Evolutionary conservation across 202 grass and related monocot species (phyloP), one percentile per base, ranked within the genome.

Genomic region (Dendrocalamus latiflorus): DNA sequence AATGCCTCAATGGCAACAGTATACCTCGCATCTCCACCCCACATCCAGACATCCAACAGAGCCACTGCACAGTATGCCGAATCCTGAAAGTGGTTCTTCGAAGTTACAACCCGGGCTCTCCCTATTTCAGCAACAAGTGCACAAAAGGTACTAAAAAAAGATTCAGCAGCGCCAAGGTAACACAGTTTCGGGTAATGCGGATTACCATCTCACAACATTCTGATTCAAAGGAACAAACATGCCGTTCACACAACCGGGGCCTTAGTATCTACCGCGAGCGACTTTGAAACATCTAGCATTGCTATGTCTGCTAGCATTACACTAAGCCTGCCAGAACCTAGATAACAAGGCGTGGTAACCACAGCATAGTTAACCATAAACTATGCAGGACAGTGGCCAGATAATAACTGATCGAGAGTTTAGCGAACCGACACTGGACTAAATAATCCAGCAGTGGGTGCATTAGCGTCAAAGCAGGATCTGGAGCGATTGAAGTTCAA

Each of bases 301-400:
- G 62, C 34, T 63, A 55, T 48, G 68, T 71, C 8, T 17, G 43
- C 59, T 79, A 83, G 44, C 54, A 75, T 48, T 56, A 66, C 61
- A 16, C 12, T n/a, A 66, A 11, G 73, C 60, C n/a, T 39, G 26
- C 20, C 39, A 64, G 2, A 62, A 43, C 22, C 71, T 75, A 81
- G 65, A 81, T 22, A 70, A 83, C 17, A 86, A 49, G 22, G 21
- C 6, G 8, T 17, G 30, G 24, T 84, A 56, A 17, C 47, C 71
- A 76, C 61, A 66, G n/a, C 81, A 68, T 75, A 76, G 33, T 28
- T 74, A 74, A 65, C 33, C 24, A 39, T 66, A 58, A 55, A 43
- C 47, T 65, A 65, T 17, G 12, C 34, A 21, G 25, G 10, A 7
- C 34, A n/a, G 20, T 34, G 17, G 47, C 51, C 62, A 76, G 50